phyloP scores from a whole-genome alignment of 177 flowering plant genomes.

The Vitis hybrid region DNA sequence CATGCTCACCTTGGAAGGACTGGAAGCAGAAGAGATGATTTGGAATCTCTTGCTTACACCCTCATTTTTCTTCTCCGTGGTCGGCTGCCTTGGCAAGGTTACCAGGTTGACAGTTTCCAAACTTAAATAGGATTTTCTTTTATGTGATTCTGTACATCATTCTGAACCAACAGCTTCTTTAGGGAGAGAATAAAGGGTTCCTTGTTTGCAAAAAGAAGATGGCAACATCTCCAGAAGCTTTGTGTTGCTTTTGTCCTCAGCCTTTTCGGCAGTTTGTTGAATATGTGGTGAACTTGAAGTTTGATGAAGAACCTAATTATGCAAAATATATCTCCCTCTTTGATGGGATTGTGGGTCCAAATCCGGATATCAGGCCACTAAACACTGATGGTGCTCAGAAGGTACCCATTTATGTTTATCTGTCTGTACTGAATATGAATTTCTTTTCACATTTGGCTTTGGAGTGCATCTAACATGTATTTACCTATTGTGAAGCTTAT shows the following conservation, averaged over 20 bases:
- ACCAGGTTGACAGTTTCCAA: constrained; percentile 51
- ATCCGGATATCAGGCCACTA: constrained; percentile 77
- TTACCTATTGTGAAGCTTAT: constrained; percentile 50
- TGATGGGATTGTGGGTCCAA: constrained; percentile 80
- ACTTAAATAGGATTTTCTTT: not conserved
- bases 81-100: constrained; percentile 92
- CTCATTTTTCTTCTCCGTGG: constrained; percentile 83
- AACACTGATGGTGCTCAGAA: constrained; percentile 90
- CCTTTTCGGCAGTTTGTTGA: constrained; percentile 80
- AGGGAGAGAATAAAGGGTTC: constrained; percentile 92
- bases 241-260: constrained; percentile 75
- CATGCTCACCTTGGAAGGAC: constrained; percentile 94
- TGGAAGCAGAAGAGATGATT: constrained; percentile 85
- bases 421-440: no score
- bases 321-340: no score
- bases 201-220: constrained; percentile 90
- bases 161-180: not conserved
- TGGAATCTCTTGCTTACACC: constrained; percentile 89
- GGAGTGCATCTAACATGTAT: constrained; percentile 14
- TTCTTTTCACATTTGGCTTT: not conserved
- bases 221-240: constrained; percentile 80
- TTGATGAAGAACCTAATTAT: constrained; percentile 87
- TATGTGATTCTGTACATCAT: not conserved
- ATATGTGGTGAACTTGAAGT: constrained; percentile 78
- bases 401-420: constrained; percentile 35